Evolutionary conservation across 768 basidiomycete genomes (phyloP).

Genomic region (Mycena belliarum): DNA sequence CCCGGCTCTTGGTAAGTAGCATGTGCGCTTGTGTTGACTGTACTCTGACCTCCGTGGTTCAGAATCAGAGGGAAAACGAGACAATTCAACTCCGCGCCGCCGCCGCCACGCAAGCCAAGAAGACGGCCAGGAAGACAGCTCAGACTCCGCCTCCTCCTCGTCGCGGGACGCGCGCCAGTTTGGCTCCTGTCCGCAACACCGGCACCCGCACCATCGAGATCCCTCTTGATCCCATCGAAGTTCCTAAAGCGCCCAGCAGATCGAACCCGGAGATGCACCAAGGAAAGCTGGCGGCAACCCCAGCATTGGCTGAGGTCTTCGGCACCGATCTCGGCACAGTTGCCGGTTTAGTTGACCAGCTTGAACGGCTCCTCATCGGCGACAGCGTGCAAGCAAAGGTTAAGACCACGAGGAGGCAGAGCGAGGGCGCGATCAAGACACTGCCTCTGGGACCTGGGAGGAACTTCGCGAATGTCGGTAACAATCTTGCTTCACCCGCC

Average conservation of each 20-base stretch:
- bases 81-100: slow-evolving; percentile 10
- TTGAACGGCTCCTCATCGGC: slow-evolving; percentile 4
- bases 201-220: slow-evolving; percentile 11
- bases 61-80: slow-evolving; percentile 12
- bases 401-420: slow-evolving; percentile 4
- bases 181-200: slow-evolving; percentile 8
- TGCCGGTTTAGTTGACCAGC: background rate
- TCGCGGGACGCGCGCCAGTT: slow-evolving; percentile 13
- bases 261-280: slow-evolving; percentile 1
- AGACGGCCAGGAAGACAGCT: background rate
- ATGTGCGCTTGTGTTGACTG: background rate
- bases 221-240: slow-evolving; percentile 9
- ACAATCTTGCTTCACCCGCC: too few relatives aligned
- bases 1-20: slow-evolving; percentile 8
- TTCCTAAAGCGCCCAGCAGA: background rate
- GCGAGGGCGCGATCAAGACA: slow-evolving; percentile 3
- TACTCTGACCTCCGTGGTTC: background rate
- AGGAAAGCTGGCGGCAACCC: slow-evolving; percentile 4
- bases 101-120: background rate
- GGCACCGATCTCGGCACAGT: slow-evolving; percentile 10
- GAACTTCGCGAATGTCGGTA: too few relatives aligned
- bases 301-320: slow-evolving; percentile 8
- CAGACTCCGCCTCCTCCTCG: slow-evolving; percentile 13
- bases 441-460: background rate
- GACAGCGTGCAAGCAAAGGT: slow-evolving; percentile 3